phyloP scores from a whole-genome alignment of 106 monocot genomes.

The Apostasia shenzhenica region DNA sequence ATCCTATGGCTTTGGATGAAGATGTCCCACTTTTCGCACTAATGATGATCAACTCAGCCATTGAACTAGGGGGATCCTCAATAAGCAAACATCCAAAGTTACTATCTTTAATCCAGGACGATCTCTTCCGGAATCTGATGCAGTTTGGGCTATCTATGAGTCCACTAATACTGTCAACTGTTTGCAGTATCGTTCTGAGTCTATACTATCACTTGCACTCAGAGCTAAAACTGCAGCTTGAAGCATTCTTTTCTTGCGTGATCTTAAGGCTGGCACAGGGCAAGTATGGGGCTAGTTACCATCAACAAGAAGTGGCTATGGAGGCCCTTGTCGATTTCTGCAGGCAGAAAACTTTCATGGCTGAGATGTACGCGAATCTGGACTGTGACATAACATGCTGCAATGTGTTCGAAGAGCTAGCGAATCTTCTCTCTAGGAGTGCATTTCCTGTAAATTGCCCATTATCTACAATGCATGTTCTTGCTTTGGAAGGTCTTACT shows the following conservation, averaged over 20 bases:
- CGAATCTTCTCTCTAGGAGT: slow-evolving; percentile 57
- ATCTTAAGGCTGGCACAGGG: slow-evolving; percentile 66
- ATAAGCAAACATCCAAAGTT: slow-evolving; percentile 54
- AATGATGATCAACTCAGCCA: slow-evolving; percentile 62
- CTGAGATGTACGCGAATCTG: slow-evolving; percentile 72
- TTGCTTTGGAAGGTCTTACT: slow-evolving; percentile 57
- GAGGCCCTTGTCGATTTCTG: slow-evolving; percentile 83
- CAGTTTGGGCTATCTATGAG: slow-evolving; percentile 87
- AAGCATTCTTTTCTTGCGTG: slow-evolving; percentile 81
- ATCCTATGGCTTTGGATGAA: slow-evolving; percentile 70
- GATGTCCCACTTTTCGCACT: slow-evolving; percentile 81
- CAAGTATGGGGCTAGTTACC: slow-evolving; percentile 54
- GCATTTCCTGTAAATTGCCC: slow-evolving; percentile 62
- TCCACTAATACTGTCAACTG: slow-evolving; percentile 69
- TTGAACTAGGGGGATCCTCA: slow-evolving; percentile 60
- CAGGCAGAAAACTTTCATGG: slow-evolving; percentile 58
- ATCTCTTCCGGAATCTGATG: slow-evolving; percentile 83
- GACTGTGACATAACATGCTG: slow-evolving; percentile 62
- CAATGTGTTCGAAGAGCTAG: slow-evolving; percentile 60
- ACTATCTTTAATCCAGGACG: slow-evolving; percentile 56
- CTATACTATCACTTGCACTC: slow-evolving; percentile 55
- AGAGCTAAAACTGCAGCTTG: slow-evolving; percentile 68
- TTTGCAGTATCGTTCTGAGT: slow-evolving; percentile 71
- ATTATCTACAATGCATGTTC: slow-evolving; percentile 43
- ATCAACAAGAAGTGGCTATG: slow-evolving; percentile 86